phyloP scores from a whole-genome alignment of 148 eudicot genomes.

The Diospyros lotus region DNA sequence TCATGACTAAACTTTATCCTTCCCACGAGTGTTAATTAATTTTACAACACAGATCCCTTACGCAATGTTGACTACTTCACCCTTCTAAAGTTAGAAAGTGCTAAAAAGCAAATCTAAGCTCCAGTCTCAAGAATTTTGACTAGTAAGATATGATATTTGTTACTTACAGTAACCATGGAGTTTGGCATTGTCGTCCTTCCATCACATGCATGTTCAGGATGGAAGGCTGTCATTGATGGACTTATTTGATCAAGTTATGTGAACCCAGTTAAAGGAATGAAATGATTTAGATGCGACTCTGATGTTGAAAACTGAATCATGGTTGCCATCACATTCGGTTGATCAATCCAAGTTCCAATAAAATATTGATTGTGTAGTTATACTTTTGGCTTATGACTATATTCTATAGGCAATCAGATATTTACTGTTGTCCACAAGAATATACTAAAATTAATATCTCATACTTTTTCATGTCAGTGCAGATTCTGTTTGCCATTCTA shows the following conservation, averaged over 20 bases:
- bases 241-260: slow-evolving; percentile 5
- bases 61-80: no score
- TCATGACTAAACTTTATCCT: no score
- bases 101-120: no score
- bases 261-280: background rate
- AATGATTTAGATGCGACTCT: background rate
- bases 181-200: no score
- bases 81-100: no score
- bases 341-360: background rate
- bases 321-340: background rate
- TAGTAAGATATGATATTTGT: no score
- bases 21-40: no score
- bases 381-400: background rate
- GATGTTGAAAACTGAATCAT: background rate
- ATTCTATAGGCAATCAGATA: background rate
- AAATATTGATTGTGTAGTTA: background rate
- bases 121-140: no score
- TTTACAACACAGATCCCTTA: no score
- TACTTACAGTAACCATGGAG: no score
- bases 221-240: background rate
- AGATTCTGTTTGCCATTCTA: slow-evolving; percentile 77
- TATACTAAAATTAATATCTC: background rate
- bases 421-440: no score
- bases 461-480: slow-evolving; percentile 29
- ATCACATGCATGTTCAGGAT: no score